Evolutionary conservation across 202 grass and related monocot genomes (phyloP).

Genomic region (Saccharum hybrid): DNA sequence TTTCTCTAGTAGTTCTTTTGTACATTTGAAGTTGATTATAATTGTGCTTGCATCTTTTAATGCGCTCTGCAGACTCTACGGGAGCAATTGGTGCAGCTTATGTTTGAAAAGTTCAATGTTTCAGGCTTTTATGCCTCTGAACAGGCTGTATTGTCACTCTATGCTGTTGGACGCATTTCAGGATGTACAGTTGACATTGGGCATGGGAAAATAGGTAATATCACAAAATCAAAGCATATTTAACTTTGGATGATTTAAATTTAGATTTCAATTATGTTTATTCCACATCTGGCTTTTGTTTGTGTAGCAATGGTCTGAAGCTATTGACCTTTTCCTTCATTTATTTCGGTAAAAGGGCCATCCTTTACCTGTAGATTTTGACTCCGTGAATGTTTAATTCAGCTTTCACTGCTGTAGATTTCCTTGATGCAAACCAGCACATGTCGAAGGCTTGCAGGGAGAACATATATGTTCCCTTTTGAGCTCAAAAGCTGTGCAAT

Average conservation of each 20-base stretch:
- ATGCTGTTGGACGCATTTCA: constrained; percentile 95
- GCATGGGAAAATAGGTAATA: constrained; percentile 95
- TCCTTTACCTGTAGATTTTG: constrained; percentile 26
- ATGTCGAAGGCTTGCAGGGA: constrained; percentile 37
- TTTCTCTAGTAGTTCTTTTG: constrained; percentile 18
- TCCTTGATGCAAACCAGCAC: constrained; percentile 26
- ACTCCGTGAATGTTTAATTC: not conserved
- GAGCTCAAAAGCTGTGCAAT: constrained; percentile 40
- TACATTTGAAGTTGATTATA: constrained; percentile 35
- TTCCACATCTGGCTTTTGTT: constrained; percentile 28
- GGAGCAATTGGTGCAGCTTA: constrained; percentile 88
- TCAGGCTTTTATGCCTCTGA: constrained; percentile 99
- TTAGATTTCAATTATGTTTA: constrained; percentile 9
- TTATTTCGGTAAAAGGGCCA: not conserved
- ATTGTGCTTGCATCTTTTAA: constrained; percentile 3
- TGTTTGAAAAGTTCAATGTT: constrained; percentile 99
- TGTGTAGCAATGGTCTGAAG: not conserved
- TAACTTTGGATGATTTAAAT: not conserved
- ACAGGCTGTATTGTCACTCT: constrained; percentile 95
- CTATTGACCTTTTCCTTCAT: not conserved
- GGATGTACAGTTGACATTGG: constrained; percentile 97
- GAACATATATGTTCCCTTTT: constrained; percentile 25
- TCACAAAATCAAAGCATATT: constrained; percentile 7
- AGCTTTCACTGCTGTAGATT: constrained; percentile 2
- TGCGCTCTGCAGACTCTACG: constrained; percentile 69